Conservation (phyloP, 495 filamentous ascomycete species). For the Hypoxylon fragiforme region DNA sequence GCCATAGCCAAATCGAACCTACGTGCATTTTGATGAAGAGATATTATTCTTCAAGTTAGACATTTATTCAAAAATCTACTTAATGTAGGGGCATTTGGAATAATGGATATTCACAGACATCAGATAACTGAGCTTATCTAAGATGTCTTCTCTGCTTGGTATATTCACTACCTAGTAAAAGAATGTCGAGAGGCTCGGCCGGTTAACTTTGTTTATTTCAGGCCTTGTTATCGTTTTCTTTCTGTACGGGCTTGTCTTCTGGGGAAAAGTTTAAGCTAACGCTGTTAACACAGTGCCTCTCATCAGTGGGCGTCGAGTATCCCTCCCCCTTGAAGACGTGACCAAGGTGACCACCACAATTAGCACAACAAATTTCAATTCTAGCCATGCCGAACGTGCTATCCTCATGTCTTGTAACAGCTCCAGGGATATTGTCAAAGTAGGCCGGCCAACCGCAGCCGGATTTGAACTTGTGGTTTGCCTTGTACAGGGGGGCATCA, state of each 20-base stretch:
- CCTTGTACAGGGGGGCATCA: constrained; percentile 83
- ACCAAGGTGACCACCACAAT: constrained; percentile 93
- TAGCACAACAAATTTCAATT: constrained; percentile 90
- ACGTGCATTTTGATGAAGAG: too few relatives aligned
- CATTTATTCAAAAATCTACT: too few relatives aligned
- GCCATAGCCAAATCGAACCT: too few relatives aligned
- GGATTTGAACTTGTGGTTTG: constrained; percentile 90
- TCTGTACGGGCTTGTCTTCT: constrained; percentile 54
- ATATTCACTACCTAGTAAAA: too few relatives aligned
- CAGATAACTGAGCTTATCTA: too few relatives aligned
- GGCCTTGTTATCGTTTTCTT: constrained; percentile 37
- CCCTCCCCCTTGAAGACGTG: constrained; percentile 98
- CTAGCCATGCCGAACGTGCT: constrained; percentile 76
- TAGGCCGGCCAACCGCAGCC: constrained; percentile 98
- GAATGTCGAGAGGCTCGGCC: too few relatives aligned
- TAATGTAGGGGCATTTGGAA: too few relatives aligned
- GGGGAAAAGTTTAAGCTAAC: constrained; percentile 80
- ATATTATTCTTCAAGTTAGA: too few relatives aligned
- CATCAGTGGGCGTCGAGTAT: constrained; percentile 85
- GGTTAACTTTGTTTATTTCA: too few relatives aligned
- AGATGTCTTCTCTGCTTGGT: too few relatives aligned
- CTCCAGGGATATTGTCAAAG: constrained; percentile 89
- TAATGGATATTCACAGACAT: too few relatives aligned
- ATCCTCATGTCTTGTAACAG: constrained; percentile 80
- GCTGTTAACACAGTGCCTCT: constrained; percentile 97